phyloP scores from a whole-genome alignment of 2,329 filamentous ascomycete genomes.

The Zalaria obscura region DNA sequence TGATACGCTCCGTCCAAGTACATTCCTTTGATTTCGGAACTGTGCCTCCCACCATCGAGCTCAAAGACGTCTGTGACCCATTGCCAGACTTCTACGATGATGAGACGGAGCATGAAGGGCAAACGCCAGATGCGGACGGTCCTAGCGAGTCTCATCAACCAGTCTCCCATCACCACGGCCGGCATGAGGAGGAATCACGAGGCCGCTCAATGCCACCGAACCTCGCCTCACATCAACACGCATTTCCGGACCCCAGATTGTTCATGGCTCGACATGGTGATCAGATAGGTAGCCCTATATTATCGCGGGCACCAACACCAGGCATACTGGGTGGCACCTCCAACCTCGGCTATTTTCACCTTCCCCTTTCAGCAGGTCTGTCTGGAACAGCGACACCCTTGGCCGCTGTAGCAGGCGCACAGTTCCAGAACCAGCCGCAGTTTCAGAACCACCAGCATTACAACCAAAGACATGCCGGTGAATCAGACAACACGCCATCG shows the following conservation, averaged over 20 bases:
- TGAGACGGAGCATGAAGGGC: conserved; percentile 38
- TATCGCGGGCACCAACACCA: conserved; percentile 37
- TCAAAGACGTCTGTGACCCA: conserved; percentile 95
- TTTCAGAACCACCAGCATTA: too few relatives aligned
- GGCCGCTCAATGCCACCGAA: neutral
- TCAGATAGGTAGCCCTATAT: conserved; percentile 16
- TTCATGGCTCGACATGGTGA: conserved; percentile 3
- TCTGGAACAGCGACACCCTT: conserved; percentile 68
- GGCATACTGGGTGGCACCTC: conserved; percentile 55
- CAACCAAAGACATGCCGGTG: neutral
- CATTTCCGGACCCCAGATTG: conserved; percentile 1
- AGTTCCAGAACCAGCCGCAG: conserved; percentile 29
- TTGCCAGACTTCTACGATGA: conserved; percentile 93
- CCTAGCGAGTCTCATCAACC: neutral
- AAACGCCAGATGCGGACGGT: neutral
- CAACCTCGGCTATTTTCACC: conserved; percentile 71
- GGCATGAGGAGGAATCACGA: neutral
- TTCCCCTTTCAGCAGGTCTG: conserved; percentile 55
- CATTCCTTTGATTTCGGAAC: conserved; percentile 88
- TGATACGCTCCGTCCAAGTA: conserved; percentile 91
- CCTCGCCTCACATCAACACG: neutral
- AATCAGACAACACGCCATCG: conserved; percentile 2
- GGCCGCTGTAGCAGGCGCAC: conserved; percentile 63
- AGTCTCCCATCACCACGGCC: neutral
- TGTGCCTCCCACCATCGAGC: conserved; percentile 68